Percentiles rank a stretch among this genome's conserved stretches.
Conservation (phyloP, 441 rosid species). For the Biscutella auriculata region DNA sequence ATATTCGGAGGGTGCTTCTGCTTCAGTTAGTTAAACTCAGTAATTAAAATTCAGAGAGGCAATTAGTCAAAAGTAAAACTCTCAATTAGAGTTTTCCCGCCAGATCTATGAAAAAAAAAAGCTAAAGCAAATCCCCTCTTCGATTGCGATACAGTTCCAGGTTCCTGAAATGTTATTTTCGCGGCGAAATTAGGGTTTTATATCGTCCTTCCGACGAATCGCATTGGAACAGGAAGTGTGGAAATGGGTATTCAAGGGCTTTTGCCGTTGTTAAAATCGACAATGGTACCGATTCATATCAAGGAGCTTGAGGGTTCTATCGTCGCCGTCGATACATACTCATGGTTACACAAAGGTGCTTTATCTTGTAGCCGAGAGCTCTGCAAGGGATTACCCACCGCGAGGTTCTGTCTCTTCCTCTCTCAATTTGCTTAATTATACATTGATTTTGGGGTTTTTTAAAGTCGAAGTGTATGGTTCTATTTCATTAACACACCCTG, state of each 20-base stretch:
- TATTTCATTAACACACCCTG: neutral
- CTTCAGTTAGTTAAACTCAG: no score
- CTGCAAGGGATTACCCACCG: conserved; percentile 69
- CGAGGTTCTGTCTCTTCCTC: conserved; percentile 30
- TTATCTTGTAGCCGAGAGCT: conserved; percentile 75
- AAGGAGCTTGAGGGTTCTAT: conserved; percentile 62
- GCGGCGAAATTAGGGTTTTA: conserved; percentile 15
- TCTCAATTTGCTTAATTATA: neutral
- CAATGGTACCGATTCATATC: conserved; percentile 61
- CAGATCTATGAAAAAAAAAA: conserved; percentile 2
- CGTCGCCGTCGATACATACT: conserved; percentile 84
- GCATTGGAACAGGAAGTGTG: neutral
- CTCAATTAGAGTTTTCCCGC: conserved; percentile 20
- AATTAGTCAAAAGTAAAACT: neutral
- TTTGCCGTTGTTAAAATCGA: conserved; percentile 75
- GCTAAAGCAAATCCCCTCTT: neutral
- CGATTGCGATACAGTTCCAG: neutral
- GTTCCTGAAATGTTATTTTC: neutral
- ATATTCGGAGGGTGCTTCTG: no score
- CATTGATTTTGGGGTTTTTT: no score
- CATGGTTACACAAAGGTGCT: conserved; percentile 95
- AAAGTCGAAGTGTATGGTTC: neutral
- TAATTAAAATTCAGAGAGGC: no score
- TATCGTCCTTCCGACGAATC: neutral
- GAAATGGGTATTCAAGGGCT: conserved; percentile 89